Evolutionary conservation across 2,329 filamentous ascomycete genomes (phyloP).

Genomic region (Teratosphaeria nubilosa): DNA sequence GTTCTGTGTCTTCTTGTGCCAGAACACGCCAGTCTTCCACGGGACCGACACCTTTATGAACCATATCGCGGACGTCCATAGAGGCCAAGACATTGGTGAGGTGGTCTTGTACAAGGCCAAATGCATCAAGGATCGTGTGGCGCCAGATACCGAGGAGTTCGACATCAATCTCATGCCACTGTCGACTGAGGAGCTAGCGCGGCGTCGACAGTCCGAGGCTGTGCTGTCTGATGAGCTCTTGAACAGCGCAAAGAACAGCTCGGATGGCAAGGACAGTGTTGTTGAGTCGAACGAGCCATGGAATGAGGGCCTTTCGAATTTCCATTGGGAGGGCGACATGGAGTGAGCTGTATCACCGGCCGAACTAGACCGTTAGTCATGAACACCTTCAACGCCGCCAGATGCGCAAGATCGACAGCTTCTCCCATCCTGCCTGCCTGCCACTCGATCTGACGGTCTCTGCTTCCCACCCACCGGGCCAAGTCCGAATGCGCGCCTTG

Average conservation of each 20-base stretch:
- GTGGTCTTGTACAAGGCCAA: constrained; percentile 32
- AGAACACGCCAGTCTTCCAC: constrained; percentile 28
- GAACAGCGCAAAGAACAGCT: constrained; percentile 6
- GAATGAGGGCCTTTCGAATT: constrained; percentile 24
- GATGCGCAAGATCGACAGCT: constrained; percentile 76
- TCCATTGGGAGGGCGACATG: constrained; percentile 20
- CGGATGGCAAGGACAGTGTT: constrained; percentile 16
- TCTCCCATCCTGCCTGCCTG: constrained; percentile 88
- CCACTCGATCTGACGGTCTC: constrained; percentile 75
- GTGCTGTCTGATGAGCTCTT: constrained; percentile 15
- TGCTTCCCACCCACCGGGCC: constrained; percentile 57
- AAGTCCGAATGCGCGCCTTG: constrained; percentile 48
- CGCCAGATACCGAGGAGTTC: constrained; percentile 33
- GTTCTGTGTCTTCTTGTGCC: constrained; percentile 35
- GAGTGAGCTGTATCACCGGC: constrained; percentile 5
- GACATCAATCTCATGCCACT: constrained; percentile 38
- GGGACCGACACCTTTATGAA: constrained; percentile 34
- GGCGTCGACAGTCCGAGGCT: constrained; percentile 6
- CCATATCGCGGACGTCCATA: constrained; percentile 31
- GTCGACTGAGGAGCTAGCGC: constrained; percentile 1
- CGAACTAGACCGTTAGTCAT: neutral
- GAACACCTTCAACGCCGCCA: constrained; percentile 44
- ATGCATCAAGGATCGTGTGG: constrained; percentile 33
- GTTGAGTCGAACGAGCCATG: constrained; percentile 21
- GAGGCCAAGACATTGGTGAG: constrained; percentile 24